A percentile compares a stretch with the other conserved stretches of the same genome.
phyloP scores from a whole-genome alignment of 139 green algal species.

The Eudorina sp. region DNA sequence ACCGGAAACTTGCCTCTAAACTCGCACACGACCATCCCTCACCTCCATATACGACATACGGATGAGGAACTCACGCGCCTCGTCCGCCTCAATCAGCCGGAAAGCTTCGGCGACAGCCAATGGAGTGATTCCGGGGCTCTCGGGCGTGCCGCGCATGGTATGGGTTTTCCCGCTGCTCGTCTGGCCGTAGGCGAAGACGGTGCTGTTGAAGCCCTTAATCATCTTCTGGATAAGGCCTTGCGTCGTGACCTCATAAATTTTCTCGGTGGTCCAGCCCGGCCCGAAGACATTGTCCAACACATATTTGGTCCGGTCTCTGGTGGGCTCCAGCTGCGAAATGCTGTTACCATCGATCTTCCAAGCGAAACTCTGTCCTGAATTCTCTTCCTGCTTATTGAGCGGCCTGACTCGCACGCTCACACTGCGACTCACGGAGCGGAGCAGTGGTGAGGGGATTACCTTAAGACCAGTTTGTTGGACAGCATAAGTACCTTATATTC shows the following conservation, averaged over 20 bases:
- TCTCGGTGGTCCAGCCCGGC: constrained; percentile 63
- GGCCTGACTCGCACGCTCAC: constrained; percentile 89
- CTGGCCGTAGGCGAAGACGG: constrained; percentile 98
- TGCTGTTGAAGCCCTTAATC: constrained; percentile 91
- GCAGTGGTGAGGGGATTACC: not conserved
- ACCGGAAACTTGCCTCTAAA: too few species aligned
- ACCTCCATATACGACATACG: constrained; percentile 98
- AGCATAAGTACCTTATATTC: constrained; percentile 54
- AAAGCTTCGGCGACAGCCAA: constrained; percentile 84
- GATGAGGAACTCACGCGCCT: constrained; percentile 92
- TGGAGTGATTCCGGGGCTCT: constrained; percentile 87
- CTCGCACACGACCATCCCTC: too few species aligned
- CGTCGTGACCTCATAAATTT: constrained; percentile 83
- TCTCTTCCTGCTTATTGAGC: constrained; percentile 77
- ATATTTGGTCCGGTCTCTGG: constrained; percentile 75
- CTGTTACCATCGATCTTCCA: constrained; percentile 81
- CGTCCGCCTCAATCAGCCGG: constrained; percentile 69
- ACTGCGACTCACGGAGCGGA: constrained; percentile 65
- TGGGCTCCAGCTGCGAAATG: constrained; percentile 64
- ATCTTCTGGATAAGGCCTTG: constrained; percentile 81
- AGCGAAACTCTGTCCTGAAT: constrained; percentile 67
- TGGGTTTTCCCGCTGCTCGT: constrained; percentile 96
- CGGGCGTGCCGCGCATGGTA: constrained; percentile 89
- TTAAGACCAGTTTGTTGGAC: not conserved
- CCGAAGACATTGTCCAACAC: constrained; percentile 87